Evolutionary conservation across 169 alveolate species (phyloP).

Genomic region (Cryptosporidium andersoni): DNA sequence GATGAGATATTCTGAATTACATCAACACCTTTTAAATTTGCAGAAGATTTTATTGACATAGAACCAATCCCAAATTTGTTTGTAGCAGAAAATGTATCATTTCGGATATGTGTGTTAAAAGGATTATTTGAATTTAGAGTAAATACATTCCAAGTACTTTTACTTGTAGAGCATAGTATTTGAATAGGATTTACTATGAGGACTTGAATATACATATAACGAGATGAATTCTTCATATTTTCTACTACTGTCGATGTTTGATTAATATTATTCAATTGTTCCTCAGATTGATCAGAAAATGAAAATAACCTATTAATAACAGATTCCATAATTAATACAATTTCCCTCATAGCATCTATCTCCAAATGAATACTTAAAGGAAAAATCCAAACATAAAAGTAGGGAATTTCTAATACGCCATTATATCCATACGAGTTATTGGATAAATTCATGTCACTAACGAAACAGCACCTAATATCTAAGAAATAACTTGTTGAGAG

Average conservation of each 20-base stretch:
- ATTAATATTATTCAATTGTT: neutral
- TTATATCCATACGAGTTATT: conserved; percentile 11
- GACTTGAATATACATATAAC: conserved; percentile 33
- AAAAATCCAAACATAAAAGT: conserved; percentile 51
- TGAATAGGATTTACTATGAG: conserved; percentile 59
- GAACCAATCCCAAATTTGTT: too few species aligned
- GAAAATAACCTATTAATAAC: conserved; percentile 33
- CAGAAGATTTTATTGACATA: neutral
- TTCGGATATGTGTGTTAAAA: neutral
- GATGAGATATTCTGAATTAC: conserved; percentile 28
- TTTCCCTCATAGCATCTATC: conserved; percentile 33
- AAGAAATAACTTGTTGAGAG: neutral
- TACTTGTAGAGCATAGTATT: conserved; percentile 45
- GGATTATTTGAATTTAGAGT: neutral
- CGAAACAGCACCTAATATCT: too few species aligned
- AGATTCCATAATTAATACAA: conserved; percentile 25
- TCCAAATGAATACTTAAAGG: conserved; percentile 64
- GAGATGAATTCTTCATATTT: conserved; percentile 18
- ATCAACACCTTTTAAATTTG: neutral
- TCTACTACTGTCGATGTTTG: conserved; percentile 35
- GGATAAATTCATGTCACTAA: too few species aligned
- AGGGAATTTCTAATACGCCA: conserved; percentile 58
- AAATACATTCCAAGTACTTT: conserved; percentile 39
- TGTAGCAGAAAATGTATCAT: too few species aligned
- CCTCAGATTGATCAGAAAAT: conserved; percentile 28